phyloP scores from a whole-genome alignment of 2,329 filamentous ascomycete species.

The Talaromyces piceae region DNA sequence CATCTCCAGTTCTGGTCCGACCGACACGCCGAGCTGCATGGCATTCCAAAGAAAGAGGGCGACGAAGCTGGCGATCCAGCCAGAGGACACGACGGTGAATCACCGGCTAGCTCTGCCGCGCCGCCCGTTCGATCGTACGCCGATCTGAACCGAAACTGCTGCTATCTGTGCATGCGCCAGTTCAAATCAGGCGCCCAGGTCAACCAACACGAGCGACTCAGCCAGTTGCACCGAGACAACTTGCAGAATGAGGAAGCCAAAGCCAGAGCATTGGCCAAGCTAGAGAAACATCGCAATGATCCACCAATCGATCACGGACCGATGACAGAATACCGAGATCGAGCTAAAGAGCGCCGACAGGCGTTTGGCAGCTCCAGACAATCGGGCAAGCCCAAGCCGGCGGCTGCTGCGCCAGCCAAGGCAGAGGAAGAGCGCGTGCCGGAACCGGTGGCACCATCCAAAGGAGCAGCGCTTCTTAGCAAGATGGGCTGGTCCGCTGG shows the following conservation, averaged over 20 bases:
- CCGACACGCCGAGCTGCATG: slow-evolving; percentile 60
- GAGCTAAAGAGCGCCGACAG: slow-evolving; percentile 39
- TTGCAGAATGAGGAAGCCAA: slow-evolving; percentile 45
- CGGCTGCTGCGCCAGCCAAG: slow-evolving; percentile 13
- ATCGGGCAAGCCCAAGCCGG: slow-evolving; percentile 15
- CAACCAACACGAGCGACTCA: slow-evolving; percentile 53
- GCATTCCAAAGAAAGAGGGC: slow-evolving; percentile 33
- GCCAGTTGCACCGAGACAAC: slow-evolving; percentile 50
- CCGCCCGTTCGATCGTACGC: slow-evolving; percentile 52
- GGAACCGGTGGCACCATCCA: slow-evolving; percentile 30
- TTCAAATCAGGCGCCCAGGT: slow-evolving; percentile 50
- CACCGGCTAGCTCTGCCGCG: slow-evolving; percentile 14
- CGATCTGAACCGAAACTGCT: slow-evolving; percentile 51
- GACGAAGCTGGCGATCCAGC: slow-evolving; percentile 14
- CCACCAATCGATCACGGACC: slow-evolving; percentile 12
- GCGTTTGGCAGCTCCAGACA: slow-evolving; percentile 33
- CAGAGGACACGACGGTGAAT: slow-evolving; percentile 10
- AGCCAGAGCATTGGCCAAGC: slow-evolving; percentile 32
- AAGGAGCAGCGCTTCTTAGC: slow-evolving; percentile 44
- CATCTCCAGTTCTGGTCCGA: slow-evolving; percentile 67
- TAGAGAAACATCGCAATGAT: slow-evolving; percentile 35
- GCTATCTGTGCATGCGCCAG: slow-evolving; percentile 54
- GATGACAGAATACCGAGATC: slow-evolving; percentile 40
- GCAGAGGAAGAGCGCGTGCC: slow-evolving; percentile 23
- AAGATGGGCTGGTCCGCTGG: slow-evolving; percentile 47